A percentile compares a stretch with the other conserved stretches of the same genome.
phyloP scores from a whole-genome alignment of 1,139 yeast species.

The Candida dubliniensis region DNA sequence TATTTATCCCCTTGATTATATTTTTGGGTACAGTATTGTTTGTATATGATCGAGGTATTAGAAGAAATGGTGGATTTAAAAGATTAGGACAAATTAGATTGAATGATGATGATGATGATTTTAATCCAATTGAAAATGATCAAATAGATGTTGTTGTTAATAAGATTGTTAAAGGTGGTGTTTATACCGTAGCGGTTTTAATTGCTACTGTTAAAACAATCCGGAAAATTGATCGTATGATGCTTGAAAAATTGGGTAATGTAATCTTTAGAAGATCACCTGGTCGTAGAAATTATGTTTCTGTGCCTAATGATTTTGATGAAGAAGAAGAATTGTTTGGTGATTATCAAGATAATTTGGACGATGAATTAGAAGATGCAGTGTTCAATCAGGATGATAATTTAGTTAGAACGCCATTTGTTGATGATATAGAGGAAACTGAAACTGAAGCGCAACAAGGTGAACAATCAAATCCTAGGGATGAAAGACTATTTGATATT shows the following conservation, averaged over 20 bases:
- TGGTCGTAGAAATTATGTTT: slow-evolving; percentile 44
- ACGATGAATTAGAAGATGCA: slow-evolving; percentile 45
- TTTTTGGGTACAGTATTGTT: slow-evolving; percentile 64
- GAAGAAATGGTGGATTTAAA: slow-evolving; percentile 77
- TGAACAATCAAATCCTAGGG: slow-evolving; percentile 13
- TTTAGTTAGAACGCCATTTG: slow-evolving; percentile 15
- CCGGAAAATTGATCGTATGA: slow-evolving; percentile 32
- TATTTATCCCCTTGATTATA: slow-evolving; percentile 58
- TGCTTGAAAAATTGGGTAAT: slow-evolving; percentile 37
- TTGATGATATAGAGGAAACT: slow-evolving; percentile 15
- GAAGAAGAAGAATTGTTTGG: slow-evolving; percentile 54
- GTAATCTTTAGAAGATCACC: slow-evolving; percentile 41
- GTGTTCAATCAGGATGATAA: slow-evolving; percentile 18
- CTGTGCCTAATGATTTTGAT: slow-evolving; percentile 41
- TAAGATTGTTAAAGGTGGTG: slow-evolving; percentile 58
- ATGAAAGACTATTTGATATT: slow-evolving; percentile 38
- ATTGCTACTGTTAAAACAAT: slow-evolving; percentile 43
- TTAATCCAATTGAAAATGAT: slow-evolving; percentile 65
- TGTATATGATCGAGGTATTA: slow-evolving; percentile 78
- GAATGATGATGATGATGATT: slow-evolving; percentile 67
- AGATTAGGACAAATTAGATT: slow-evolving; percentile 85
- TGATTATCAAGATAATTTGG: slow-evolving; percentile 46
- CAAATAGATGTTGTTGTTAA: slow-evolving; percentile 65
- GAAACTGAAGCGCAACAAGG: slow-evolving; percentile 9
- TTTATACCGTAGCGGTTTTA: slow-evolving; percentile 49